Conservation (phyloP, 139 green algal genomes). For the Micromonas commoda region DNA sequence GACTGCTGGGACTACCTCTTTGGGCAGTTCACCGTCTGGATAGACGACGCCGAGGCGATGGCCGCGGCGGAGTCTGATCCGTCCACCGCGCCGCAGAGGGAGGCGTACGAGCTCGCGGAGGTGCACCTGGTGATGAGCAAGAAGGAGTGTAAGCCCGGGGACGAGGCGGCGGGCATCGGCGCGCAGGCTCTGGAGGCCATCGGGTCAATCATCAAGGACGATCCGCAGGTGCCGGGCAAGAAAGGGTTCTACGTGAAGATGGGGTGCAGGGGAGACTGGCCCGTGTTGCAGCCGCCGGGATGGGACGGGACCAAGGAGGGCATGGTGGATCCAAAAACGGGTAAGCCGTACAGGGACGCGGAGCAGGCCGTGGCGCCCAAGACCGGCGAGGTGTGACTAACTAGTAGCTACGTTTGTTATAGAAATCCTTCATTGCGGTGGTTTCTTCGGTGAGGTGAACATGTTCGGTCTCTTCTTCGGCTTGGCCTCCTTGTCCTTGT, state of each 20-base stretch:
- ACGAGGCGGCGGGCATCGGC: not conserved
- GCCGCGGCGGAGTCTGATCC: not conserved
- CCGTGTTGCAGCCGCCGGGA: not conserved
- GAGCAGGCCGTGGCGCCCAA: too few relatives aligned
- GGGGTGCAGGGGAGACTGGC: constrained; percentile 19
- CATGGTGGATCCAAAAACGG: not conserved
- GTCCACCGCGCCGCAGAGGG: not conserved
- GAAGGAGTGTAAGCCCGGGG: not conserved
- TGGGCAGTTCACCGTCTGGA: constrained; percentile 7
- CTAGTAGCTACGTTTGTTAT: too few relatives aligned
- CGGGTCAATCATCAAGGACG: not conserved
- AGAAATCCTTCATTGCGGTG: too few relatives aligned
- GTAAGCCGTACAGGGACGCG: not conserved
- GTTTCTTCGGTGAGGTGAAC: too few relatives aligned
- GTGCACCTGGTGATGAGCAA: not conserved
- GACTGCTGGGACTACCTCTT: constrained; percentile 23
- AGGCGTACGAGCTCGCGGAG: constrained; percentile 20
- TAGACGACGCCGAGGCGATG: constrained; percentile 10
- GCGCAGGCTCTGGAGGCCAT: not conserved
- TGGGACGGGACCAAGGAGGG: constrained; percentile 1
- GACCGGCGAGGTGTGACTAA: too few relatives aligned
- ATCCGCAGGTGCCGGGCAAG: not conserved
- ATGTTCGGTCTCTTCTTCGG: too few relatives aligned
- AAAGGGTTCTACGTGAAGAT: constrained; percentile 12
- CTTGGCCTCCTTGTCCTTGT: too few relatives aligned